Evolutionary conservation across 306 rosid genomes (phyloP).

Genomic region (Casuarina equisetifolia): DNA sequence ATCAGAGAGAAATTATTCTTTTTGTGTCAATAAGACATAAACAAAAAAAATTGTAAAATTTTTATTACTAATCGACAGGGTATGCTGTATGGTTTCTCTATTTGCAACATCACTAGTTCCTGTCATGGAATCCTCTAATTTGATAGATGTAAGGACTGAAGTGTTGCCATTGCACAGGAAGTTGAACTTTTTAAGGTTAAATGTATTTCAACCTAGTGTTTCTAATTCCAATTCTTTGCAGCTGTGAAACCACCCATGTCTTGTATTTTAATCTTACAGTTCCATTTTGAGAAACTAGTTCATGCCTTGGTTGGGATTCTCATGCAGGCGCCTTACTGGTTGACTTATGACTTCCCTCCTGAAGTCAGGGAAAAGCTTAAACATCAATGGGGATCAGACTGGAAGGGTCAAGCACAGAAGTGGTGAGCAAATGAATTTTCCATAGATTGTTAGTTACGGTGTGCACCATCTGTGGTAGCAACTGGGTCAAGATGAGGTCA

Average conservation of each 20-base stretch:
- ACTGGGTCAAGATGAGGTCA: slow-evolving; percentile 18
- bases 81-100: background rate
- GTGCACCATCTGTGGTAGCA: slow-evolving; percentile 10
- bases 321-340: slow-evolving; percentile 75
- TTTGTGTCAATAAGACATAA: too few species aligned
- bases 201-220: background rate
- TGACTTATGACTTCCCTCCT: slow-evolving; percentile 94
- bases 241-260: background rate
- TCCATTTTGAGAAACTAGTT: slow-evolving; percentile 5
- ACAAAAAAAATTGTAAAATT: too few species aligned
- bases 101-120: background rate
- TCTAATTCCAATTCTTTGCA: background rate
- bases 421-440: slow-evolving; percentile 51
- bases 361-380: slow-evolving; percentile 65
- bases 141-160: background rate
- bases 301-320: slow-evolving; percentile 21
- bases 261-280: background rate
- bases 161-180: background rate
- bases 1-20: background rate
- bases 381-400: slow-evolving; percentile 78
- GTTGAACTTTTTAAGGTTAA: background rate
- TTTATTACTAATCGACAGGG: background rate
- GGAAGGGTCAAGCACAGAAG: slow-evolving; percentile 97
- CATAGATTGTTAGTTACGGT: background rate
- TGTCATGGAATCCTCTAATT: background rate